phyloP scores from a whole-genome alignment of 2,329 filamentous ascomycete genomes.

The Mollisia scopiformis region DNA sequence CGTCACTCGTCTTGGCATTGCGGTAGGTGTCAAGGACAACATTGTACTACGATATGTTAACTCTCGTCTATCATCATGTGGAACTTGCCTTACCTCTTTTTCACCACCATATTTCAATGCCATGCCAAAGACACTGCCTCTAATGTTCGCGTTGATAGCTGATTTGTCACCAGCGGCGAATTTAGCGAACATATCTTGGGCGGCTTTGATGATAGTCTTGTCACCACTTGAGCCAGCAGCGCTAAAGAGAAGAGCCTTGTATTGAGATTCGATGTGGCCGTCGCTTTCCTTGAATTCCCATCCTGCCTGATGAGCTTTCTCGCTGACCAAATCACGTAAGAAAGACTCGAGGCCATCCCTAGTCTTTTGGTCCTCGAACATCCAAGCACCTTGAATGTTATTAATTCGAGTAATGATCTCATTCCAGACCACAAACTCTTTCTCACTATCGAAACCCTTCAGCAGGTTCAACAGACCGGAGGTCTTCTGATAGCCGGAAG shows the following conservation, averaged over 20 bases:
- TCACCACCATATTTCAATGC: constrained; percentile 82
- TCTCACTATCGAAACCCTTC: constrained; percentile 82
- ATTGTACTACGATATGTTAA: constrained; percentile 62
- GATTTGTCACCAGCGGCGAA: constrained; percentile 77
- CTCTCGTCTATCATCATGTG: neutral
- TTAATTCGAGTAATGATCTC: constrained; percentile 82
- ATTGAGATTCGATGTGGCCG: constrained; percentile 89
- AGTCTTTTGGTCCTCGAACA: constrained; percentile 77
- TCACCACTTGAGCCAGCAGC: constrained; percentile 82
- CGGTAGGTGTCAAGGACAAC: constrained; percentile 75
- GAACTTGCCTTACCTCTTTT: constrained; percentile 64
- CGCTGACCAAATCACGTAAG: constrained; percentile 75
- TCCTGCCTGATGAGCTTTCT: constrained; percentile 83
- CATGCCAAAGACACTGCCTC: constrained; percentile 84
- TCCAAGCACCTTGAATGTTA: constrained; percentile 82
- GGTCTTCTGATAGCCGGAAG: constrained; percentile 91
- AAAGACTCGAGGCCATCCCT: constrained; percentile 82
- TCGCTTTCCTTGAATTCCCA: constrained; percentile 87
- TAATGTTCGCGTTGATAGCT: constrained; percentile 90
- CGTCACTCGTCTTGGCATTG: constrained; percentile 76
- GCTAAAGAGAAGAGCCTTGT: constrained; percentile 90
- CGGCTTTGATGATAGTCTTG: constrained; percentile 73
- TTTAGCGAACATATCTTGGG: constrained; percentile 88
- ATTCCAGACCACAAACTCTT: constrained; percentile 93
- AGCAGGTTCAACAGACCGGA: constrained; percentile 85